phyloP scores from a whole-genome alignment of 441 rosid species.

The Pelargonium australe region DNA sequence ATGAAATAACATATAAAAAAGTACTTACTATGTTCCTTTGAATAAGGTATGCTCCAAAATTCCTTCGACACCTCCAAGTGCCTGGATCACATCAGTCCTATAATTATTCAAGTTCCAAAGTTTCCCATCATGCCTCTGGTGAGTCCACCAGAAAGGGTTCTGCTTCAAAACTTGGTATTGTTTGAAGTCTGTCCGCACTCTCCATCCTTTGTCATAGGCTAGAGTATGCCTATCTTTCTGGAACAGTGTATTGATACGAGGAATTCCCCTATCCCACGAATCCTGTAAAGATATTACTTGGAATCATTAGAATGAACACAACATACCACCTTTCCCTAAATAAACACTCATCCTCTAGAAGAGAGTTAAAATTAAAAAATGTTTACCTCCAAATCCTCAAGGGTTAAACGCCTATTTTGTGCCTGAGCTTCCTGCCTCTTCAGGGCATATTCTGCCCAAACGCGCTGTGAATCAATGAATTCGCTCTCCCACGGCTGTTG shows the following conservation, averaged over 20 bases:
- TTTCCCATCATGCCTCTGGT: conserved; percentile 99
- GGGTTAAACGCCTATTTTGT: conserved; percentile 92
- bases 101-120: conserved; percentile 98
- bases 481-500: conserved; percentile 99
- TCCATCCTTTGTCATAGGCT: conserved; percentile 99
- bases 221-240: conserved; percentile 95
- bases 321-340: not conserved
- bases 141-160: conserved; percentile 99
- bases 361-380: not conserved
- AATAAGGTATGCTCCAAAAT: conserved; percentile 94
- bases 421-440: conserved; percentile 99
- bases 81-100: conserved; percentile 98
- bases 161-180: conserved; percentile 98
- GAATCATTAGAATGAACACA: conserved; percentile 12
- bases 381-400: conserved; percentile 88
- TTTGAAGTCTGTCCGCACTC: conserved; percentile 98
- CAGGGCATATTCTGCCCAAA: conserved; percentile 98
- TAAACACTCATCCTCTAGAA: not conserved
- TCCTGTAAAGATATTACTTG: conserved; percentile 42
- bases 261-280: conserved; percentile 99
- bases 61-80: conserved; percentile 99
- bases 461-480: conserved; percentile 97
- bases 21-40: conserved; percentile 94
- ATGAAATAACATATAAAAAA: not conserved
- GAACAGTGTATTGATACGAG: conserved; percentile 93